A percentile compares a stretch with the other conserved stretches of the same genome.
These are phyloP conservation scores for Yarrowia divulgata DNA, from an alignment of 805 yeast species.

Conservation along the genomic window DNA sequence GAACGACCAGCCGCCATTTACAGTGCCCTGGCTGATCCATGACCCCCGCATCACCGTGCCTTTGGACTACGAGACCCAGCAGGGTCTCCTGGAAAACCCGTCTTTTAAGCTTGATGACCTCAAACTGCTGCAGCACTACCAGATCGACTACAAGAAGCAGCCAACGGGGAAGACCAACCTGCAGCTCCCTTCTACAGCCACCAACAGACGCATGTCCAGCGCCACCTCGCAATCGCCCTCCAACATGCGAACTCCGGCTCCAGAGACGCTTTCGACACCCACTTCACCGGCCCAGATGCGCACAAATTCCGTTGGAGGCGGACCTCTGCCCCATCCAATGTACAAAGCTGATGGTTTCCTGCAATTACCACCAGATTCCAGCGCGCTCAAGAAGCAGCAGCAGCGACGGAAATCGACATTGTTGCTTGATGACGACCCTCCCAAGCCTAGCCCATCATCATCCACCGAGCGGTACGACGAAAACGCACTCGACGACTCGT, in stretches of 20 bases:
- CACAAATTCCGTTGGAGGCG: slow-evolving; percentile 20
- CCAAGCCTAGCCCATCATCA: background rate
- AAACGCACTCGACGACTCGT: slow-evolving; percentile 30
- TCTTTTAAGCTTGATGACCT: slow-evolving; percentile 38
- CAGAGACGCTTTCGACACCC: slow-evolving; percentile 1
- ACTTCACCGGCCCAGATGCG: slow-evolving; percentile 19
- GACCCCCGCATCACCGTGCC: slow-evolving; percentile 34
- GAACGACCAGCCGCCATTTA: slow-evolving; percentile 3
- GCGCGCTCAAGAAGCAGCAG: slow-evolving; percentile 32
- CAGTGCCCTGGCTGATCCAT: slow-evolving; percentile 35
- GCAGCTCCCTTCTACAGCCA: slow-evolving; percentile 7
- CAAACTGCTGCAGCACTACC: slow-evolving; percentile 29
- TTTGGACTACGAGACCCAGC: slow-evolving; percentile 28
- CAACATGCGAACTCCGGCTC: background rate
- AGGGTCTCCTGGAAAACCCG: slow-evolving; percentile 30
- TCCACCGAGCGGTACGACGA: slow-evolving; percentile 4
- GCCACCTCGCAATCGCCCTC: slow-evolving; percentile 19
- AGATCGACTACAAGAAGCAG: slow-evolving; percentile 38
- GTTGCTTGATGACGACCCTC: slow-evolving; percentile 28
- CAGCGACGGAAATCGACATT: slow-evolving; percentile 19
- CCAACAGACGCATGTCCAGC: slow-evolving; percentile 25
- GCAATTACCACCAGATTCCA: slow-evolving; percentile 34
- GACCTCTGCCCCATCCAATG: slow-evolving; percentile 14
- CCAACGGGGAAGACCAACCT: background rate
- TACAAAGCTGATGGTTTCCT: slow-evolving; percentile 34